phyloP scores from a whole-genome alignment of 2,329 filamentous ascomycete species.

The Fusarium incarnatum region DNA sequence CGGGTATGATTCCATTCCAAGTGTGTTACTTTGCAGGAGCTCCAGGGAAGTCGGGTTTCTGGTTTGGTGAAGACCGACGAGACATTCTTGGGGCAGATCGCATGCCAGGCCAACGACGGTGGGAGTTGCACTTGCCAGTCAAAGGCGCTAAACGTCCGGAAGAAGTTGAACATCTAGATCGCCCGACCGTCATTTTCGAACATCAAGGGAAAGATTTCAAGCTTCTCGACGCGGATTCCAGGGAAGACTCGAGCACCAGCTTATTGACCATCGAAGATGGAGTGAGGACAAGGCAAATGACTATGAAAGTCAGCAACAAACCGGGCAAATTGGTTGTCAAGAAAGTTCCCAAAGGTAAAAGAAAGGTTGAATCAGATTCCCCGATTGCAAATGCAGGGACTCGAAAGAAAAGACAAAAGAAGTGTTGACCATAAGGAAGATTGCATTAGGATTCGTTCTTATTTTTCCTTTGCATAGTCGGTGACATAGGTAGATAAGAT shows the following conservation, averaged over 20 bases:
- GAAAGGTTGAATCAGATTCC: background rate
- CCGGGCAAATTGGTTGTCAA: background rate
- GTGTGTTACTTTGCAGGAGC: slow-evolving; percentile 42
- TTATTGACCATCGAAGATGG: slow-evolving; percentile 25
- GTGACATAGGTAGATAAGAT: background rate
- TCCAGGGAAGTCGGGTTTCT: slow-evolving; percentile 32
- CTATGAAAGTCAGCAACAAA: slow-evolving; percentile 21
- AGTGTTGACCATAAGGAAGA: background rate
- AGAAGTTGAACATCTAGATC: slow-evolving; percentile 11
- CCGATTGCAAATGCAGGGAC: background rate
- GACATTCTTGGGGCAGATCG: slow-evolving; percentile 45
- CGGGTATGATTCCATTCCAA: slow-evolving; percentile 44
- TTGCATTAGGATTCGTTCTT: background rate
- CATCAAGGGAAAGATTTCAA: slow-evolving; percentile 20
- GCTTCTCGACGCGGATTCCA: slow-evolving; percentile 35
- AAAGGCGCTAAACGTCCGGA: slow-evolving; percentile 4
- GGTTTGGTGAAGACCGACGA: slow-evolving; percentile 45
- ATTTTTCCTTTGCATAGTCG: background rate
- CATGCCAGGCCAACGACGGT: slow-evolving; percentile 45
- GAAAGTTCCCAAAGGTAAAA: background rate
- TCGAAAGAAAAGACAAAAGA: slow-evolving; percentile 3
- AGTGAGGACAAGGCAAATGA: slow-evolving; percentile 1
- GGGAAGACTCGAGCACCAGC: slow-evolving; percentile 26
- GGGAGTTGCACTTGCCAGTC: slow-evolving; percentile 35
- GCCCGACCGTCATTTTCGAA: slow-evolving; percentile 35